A percentile compares a stretch with the other conserved stretches of the same genome.
Evolutionary conservation across 2,329 filamentous ascomycete genomes (phyloP).

Genomic region (Calonectria naviculata): DNA sequence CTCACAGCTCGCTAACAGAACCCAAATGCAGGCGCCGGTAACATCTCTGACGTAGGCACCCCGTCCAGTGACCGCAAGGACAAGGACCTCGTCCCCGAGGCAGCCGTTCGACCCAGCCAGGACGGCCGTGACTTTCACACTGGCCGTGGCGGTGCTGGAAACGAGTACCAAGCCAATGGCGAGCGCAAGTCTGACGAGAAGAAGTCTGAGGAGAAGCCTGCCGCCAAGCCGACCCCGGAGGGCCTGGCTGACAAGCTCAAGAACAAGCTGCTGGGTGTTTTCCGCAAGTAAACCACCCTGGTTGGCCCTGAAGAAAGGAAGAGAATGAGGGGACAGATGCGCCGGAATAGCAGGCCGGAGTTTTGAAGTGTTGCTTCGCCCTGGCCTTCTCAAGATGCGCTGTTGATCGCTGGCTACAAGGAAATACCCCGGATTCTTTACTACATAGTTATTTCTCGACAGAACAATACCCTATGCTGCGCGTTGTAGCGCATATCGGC

Average conservation of each 20-base stretch:
- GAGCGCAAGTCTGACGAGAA: conserved; percentile 45
- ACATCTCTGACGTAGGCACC: conserved; percentile 64
- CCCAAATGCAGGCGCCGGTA: conserved; percentile 61
- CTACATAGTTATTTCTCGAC: conserved; percentile 22
- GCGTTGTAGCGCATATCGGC: conserved; percentile 15
- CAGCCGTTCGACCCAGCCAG: conserved; percentile 59
- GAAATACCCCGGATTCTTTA: conserved; percentile 41
- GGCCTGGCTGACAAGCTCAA: conserved; percentile 69
- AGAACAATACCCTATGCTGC: conserved; percentile 19
- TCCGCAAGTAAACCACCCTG: conserved; percentile 54
- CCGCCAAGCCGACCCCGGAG: conserved; percentile 45
- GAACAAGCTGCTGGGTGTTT: conserved; percentile 61
- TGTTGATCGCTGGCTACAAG: conserved; percentile 31
- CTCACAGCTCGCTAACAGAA: conserved; percentile 17
- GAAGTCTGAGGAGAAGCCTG: conserved; percentile 42
- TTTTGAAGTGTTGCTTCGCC: conserved; percentile 2
- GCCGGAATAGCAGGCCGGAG: conserved; percentile 2
- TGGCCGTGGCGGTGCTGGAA: conserved; percentile 70
- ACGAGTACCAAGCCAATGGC: conserved; percentile 55
- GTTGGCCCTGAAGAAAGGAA: not conserved
- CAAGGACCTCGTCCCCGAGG: conserved; percentile 63
- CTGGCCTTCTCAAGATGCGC: conserved; percentile 19
- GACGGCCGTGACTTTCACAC: conserved; percentile 65
- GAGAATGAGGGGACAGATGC: conserved; percentile 4
- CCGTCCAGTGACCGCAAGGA: conserved; percentile 57